Evolutionary conservation across 208 protist genomes (phyloP).

Genomic region (Naegleria gruberi): DNA sequence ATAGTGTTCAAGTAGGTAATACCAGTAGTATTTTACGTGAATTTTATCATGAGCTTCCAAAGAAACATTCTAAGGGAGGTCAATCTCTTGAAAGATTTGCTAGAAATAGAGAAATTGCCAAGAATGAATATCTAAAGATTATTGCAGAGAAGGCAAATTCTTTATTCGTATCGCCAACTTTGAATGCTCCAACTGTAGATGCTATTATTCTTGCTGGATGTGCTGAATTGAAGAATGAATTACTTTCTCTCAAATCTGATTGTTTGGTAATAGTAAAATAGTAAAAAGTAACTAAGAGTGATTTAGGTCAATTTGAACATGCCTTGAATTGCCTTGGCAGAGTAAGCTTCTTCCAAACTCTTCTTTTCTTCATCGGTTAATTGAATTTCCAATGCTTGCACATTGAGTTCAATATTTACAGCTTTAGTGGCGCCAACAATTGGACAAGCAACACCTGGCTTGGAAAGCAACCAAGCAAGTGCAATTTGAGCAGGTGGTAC

Average conservation of each 20-base stretch:
- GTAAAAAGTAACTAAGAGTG: no score
- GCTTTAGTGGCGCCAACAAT: no score
- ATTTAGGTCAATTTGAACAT: no score
- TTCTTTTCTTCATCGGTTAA: no score
- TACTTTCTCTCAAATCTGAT: conserved; percentile 83
- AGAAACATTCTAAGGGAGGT: conserved; percentile 99
- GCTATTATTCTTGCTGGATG: conserved; percentile 97
- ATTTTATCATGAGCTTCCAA: conserved; percentile 98
- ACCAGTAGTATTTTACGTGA: conserved; percentile 90
- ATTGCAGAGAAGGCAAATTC: conserved; percentile 91
- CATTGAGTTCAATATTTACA: no score
- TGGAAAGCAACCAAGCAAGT: no score
- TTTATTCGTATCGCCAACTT: conserved; percentile 97
- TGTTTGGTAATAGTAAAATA: no score
- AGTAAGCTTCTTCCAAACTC: no score
- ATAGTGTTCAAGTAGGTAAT: conserved; percentile 62
- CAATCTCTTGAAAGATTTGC: conserved; percentile 99
- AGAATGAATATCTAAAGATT: conserved; percentile 98
- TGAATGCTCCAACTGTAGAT: conserved; percentile 90
- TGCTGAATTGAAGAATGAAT: conserved; percentile 98
- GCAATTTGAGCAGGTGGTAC: no score
- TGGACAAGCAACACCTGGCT: no score
- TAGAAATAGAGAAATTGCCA: conserved; percentile 96
- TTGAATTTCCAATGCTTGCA: no score
- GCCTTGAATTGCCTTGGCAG: no score